Conservation (phyloP, 257 asterid species). For the Plectranthus barbatus region DNA sequence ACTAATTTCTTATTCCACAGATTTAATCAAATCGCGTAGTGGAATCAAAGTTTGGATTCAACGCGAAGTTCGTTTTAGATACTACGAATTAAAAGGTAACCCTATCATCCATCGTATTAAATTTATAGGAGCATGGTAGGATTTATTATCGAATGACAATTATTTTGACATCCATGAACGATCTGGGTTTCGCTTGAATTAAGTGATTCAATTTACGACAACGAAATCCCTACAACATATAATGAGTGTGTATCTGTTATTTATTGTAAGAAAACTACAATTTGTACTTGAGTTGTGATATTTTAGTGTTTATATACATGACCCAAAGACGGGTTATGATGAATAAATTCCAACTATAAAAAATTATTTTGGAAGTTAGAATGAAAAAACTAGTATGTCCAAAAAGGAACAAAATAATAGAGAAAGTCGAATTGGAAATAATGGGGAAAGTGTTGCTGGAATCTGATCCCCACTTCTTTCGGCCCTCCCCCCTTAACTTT, state of each 20-base stretch:
- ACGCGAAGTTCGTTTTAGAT: no score
- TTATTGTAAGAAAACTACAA: background rate
- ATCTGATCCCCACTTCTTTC: slow-evolving; percentile 16
- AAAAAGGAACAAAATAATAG: background rate
- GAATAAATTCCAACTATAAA: background rate
- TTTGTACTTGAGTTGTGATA: background rate
- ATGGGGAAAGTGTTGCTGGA: background rate
- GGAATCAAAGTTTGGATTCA: no score
- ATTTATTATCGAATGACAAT: no score
- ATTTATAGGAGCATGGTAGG: no score
- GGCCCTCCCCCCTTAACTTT: background rate
- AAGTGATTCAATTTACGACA: no score
- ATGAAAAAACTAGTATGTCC: background rate
- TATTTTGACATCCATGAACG: no score
- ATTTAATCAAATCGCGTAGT: no score
- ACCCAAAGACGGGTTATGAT: slow-evolving; percentile 13
- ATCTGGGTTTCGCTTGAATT: no score
- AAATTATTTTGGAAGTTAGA: background rate
- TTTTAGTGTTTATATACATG: background rate
- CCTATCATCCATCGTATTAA: no score
- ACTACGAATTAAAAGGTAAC: no score
- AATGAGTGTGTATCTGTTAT: background rate
- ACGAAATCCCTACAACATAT: no score
- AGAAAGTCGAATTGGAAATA: background rate
- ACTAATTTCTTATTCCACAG: no score